Base-by-base conservation (phyloP, 2,329 filamentous ascomycete genomes). In the Penicillium occitanis region DNA sequence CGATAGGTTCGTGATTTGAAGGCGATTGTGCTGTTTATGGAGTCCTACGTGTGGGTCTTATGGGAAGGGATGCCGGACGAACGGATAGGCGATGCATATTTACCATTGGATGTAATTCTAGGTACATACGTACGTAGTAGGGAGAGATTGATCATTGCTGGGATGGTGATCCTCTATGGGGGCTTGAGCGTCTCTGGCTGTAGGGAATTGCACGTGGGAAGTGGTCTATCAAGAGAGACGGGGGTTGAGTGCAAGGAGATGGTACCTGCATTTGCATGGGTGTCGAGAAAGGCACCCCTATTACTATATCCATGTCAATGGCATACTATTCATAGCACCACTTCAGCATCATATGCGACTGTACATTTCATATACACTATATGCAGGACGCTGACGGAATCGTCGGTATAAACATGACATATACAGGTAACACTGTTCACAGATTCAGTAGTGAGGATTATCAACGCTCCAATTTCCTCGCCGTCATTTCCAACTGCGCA, bases 401-500 rank as follows among this genome's bases (percentile, higher is more conserved):
- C 13, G 10, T 22, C 11, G 17, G 33, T 57, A 57, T 57, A 22
- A 57, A 22, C n/a, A 19, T 35, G 5, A 57, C n/a, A 57, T 14
- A 55, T 30, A 57, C 30, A 53, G 19, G n/a, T n/a, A n/a, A 53
- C 50, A 17, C 50, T 11, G 10, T n/a, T n/a, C 50, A 30, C 5
- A 14, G 5, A 28, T 22, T 17, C 35, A 46, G 22, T 44, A 8
- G 13, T 2, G 19, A 30, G 11, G 25, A 8, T 19, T 44, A 14
- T 35, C 19, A 65, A 28, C 57, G 42, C 53, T 67, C 69, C n/a
- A 67, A 25, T 30, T 58, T 57, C 28, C 62, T 67, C 3, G 69
- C 75, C 50, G 77, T 72, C 53, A 68, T 71, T 68, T 82, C 80
- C 22, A 82, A 73, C 68, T 79, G 77, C 33, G 73, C 73, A 69